These are phyloP conservation scores for Leccinum ponderosum DNA, from an alignment of 1,284 basidiomycete species.

Conservation along the genomic window DNA sequence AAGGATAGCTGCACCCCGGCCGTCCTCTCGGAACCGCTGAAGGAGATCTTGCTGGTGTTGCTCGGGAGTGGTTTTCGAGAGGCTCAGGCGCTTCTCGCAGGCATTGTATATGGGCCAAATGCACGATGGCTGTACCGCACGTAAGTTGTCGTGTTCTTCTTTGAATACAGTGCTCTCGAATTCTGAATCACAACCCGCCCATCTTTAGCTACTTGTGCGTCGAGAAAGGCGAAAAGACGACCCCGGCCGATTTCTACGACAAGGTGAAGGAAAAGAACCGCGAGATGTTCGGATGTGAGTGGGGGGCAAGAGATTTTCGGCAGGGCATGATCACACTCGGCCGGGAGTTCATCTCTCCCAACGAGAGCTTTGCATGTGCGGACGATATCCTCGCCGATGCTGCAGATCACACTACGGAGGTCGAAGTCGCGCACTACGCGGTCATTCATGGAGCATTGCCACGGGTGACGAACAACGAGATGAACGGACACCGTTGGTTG, in stretches of 20 bases:
- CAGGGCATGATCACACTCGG: not conserved
- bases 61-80: constrained; percentile 7
- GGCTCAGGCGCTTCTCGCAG: constrained; percentile 5
- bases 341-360: not conserved
- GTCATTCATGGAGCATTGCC: not conserved
- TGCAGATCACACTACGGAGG: not conserved
- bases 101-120: not conserved
- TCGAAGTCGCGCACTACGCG: not conserved
- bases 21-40: not conserved
- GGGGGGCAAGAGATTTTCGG: constrained; percentile 7
- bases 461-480: not conserved
- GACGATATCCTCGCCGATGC: not conserved
- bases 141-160: not conserved
- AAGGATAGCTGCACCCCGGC: constrained; percentile 9
- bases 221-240: not conserved
- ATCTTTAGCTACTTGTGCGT: constrained; percentile 13
- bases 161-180: too few relatives aligned
- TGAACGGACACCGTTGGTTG: not conserved
- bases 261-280: not conserved
- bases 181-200: too few relatives aligned
- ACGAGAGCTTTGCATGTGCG: not conserved
- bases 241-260: not conserved
- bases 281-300: constrained; percentile 1
- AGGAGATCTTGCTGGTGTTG: constrained; percentile 1
- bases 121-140: not conserved